Evolutionary conservation across 257 asterid genomes (phyloP).

Genomic region (Solanum ossicruentum): DNA sequence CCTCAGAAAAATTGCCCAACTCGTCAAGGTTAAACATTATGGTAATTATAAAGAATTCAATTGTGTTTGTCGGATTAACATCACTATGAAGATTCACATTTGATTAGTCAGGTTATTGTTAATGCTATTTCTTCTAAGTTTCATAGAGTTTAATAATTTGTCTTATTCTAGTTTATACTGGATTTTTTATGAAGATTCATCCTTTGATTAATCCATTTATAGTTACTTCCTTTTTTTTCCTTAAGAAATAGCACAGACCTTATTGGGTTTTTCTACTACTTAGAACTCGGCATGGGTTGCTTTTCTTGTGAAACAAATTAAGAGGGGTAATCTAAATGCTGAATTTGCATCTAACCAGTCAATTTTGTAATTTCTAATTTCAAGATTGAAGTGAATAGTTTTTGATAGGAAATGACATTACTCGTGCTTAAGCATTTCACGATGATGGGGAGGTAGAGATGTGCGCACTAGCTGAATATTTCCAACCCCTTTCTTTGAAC

Average conservation of each 20-base stretch:
- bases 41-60: constrained; percentile 16
- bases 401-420: not conserved
- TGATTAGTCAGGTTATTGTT: not conserved
- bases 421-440: not conserved
- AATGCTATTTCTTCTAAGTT: not conserved
- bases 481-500: not conserved
- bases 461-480: not conserved
- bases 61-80: not conserved
- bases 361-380: not conserved
- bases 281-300: not conserved
- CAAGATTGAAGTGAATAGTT: not conserved
- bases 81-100: not conserved
- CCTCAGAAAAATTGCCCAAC: constrained; percentile 53
- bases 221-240: not conserved
- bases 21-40: constrained; percentile 45
- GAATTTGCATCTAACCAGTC: not conserved
- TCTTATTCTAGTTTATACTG: not conserved
- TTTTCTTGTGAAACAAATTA: not conserved
- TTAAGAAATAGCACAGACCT: not conserved
- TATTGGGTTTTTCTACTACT: not conserved
- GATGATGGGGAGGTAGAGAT: not conserved
- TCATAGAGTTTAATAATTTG: not conserved
- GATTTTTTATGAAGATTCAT: not conserved
- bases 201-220: not conserved
- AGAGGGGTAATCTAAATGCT: not conserved